Evolutionary conservation across 176 grass and related monocot species (phyloP).

Genomic region (Pharus latifolius): DNA sequence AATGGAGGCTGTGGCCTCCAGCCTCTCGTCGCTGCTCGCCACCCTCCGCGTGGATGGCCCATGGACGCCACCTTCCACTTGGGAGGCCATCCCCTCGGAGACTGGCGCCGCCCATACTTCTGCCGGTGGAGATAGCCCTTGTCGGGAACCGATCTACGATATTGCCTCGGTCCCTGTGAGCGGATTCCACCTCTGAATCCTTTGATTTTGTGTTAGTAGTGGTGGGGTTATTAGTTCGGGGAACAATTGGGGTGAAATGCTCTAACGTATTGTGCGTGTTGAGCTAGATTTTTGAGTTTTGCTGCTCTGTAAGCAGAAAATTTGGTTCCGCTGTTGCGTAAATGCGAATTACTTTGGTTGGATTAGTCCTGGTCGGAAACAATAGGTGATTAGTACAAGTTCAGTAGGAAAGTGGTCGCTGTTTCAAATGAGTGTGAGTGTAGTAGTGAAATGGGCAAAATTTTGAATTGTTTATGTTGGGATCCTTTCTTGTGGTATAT

Average conservation of each 20-base stretch:
- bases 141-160: conserved; percentile 46
- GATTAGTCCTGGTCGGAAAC: neutral
- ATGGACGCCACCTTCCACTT: conserved; percentile 39
- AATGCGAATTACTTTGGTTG: neutral
- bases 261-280: neutral
- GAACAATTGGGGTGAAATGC: neutral
- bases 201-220: neutral
- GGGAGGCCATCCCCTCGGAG: conserved; percentile 50
- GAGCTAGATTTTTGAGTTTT: neutral
- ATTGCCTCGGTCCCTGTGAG: conserved; percentile 57
- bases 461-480: neutral
- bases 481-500: neutral
- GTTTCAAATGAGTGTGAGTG: neutral
- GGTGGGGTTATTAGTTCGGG: neutral
- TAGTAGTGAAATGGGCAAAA: neutral
- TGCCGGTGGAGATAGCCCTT: neutral
- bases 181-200: neutral
- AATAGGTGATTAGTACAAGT: neutral
- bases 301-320: neutral
- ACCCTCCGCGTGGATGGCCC: conserved; percentile 55
- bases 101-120: conserved; percentile 10
- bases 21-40: conserved; percentile 53
- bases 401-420: neutral
- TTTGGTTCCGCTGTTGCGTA: neutral
- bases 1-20: conserved; percentile 67